These are phyloP conservation scores for Cutaneotrichosporon sp. DNA, from an alignment of 1,284 basidiomycete genomes.

Conservation along the genomic window DNA sequence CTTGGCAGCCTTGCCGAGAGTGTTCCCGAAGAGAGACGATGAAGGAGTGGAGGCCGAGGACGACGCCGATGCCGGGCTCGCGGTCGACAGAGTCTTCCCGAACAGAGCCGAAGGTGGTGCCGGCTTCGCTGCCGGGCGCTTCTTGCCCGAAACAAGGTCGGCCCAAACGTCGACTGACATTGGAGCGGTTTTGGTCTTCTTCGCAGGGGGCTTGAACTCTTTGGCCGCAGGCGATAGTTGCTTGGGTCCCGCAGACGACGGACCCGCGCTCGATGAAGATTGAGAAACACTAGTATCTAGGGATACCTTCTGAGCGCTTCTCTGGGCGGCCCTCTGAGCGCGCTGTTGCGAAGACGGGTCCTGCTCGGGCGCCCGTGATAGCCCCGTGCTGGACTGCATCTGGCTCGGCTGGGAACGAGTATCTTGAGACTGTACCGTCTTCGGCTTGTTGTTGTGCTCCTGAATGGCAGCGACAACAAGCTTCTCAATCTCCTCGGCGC, in stretches of 20 bases:
- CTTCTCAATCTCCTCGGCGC: constrained; percentile 63
- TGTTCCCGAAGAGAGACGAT: constrained; percentile 5
- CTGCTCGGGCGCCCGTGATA: too few relatives aligned
- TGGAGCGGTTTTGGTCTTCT: not conserved
- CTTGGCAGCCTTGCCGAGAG: constrained; percentile 10
- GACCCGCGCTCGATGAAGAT: too few relatives aligned
- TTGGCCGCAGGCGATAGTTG: not conserved
- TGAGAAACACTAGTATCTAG: too few relatives aligned
- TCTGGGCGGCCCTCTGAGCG: too few relatives aligned
- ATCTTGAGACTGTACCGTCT: too few relatives aligned
- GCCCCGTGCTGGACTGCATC: too few relatives aligned
- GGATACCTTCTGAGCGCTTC: too few relatives aligned
- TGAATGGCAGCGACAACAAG: too few relatives aligned
- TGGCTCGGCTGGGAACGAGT: too few relatives aligned
- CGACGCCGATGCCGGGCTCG: not conserved
- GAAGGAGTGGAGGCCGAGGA: not conserved
- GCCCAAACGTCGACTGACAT: constrained; percentile 20
- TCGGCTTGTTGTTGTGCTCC: too few relatives aligned
- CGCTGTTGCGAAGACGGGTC: too few relatives aligned
- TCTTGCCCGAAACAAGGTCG: constrained; percentile 2
- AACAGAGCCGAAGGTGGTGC: constrained; percentile 19
- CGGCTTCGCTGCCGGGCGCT: not conserved
- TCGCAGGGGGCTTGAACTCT: not conserved
- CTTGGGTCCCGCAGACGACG: too few relatives aligned
- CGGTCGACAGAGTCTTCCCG: constrained; percentile 17